Percentiles rank a stretch among this genome's conserved stretches.
Evolutionary conservation across 2,329 filamentous ascomycete genomes (phyloP).

Genomic region (Aspergillus sp.): DNA sequence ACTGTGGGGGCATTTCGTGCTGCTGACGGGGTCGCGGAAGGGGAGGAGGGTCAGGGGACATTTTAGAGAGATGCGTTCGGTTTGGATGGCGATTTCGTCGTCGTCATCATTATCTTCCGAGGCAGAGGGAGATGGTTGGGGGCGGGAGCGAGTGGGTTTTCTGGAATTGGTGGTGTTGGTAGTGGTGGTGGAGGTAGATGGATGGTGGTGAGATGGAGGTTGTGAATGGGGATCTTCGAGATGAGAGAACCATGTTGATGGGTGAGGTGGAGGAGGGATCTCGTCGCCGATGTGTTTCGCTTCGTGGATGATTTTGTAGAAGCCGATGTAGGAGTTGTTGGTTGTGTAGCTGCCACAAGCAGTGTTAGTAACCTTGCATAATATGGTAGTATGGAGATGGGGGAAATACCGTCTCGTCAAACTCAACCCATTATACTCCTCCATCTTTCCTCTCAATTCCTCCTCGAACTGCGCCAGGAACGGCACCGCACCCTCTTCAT

Average conservation of each 20-base stretch:
- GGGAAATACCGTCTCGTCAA: conserved; percentile 44
- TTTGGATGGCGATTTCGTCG: conserved; percentile 50
- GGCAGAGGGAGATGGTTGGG: conserved; percentile 21
- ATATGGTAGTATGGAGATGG: too few species aligned
- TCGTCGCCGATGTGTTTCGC: conserved; percentile 57
- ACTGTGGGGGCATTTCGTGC: conserved; percentile 52
- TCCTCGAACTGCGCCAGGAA: conserved; percentile 39
- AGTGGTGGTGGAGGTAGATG: neutral
- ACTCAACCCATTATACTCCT: conserved; percentile 40
- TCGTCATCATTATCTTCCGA: conserved; percentile 27
- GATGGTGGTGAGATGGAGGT: neutral
- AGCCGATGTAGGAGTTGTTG: conserved; percentile 63
- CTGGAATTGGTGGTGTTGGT: too few species aligned
- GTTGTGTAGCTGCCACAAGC: conserved; percentile 51
- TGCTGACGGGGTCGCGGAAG: conserved; percentile 51
- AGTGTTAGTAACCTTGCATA: too few species aligned
- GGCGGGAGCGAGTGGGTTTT: conserved; percentile 13
- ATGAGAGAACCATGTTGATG: conserved; percentile 64
- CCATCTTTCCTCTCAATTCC: conserved; percentile 36
- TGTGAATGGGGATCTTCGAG: conserved; percentile 37
- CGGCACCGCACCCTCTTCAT: conserved; percentile 43
- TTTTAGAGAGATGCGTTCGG: conserved; percentile 48
- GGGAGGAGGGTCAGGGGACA: conserved; percentile 52
- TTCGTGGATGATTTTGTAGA: conserved; percentile 64
- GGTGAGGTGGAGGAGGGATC: conserved; percentile 56